A percentile compares a stretch with the other conserved stretches of the same genome.
Conservation (phyloP, 805 yeast species). For the Blastobotrys americana region DNA sequence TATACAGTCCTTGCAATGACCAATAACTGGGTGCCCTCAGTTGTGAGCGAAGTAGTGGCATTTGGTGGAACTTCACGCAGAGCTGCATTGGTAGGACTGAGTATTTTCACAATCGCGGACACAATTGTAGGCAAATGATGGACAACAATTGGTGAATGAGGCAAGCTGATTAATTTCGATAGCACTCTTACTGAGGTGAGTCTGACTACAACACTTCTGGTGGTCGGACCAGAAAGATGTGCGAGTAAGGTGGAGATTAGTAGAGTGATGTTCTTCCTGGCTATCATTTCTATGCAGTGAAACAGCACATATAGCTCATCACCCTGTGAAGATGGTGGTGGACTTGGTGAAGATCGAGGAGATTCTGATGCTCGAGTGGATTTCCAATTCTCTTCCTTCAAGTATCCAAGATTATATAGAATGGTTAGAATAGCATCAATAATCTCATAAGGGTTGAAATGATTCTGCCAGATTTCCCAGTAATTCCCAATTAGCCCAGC, state of each 20-base stretch:
- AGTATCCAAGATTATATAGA: constrained; percentile 15
- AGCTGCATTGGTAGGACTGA: constrained; percentile 13
- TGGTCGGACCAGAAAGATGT: constrained; percentile 11
- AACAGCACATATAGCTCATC: no score
- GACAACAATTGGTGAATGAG: constrained; percentile 5
- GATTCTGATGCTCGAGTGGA: background rate
- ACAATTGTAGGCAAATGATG: constrained; percentile 16
- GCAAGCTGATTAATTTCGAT: constrained; percentile 9
- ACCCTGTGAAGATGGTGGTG: background rate
- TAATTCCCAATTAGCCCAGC: constrained; percentile 19
- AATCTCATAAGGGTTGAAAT: constrained; percentile 19
- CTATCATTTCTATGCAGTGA: constrained; percentile 17
- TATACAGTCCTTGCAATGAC: constrained; percentile 12
- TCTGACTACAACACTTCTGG: constrained; percentile 9
- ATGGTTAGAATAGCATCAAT: constrained; percentile 14
- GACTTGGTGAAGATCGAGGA: background rate
- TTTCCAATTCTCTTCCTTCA: constrained; percentile 2
- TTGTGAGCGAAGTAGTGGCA: constrained; percentile 14
- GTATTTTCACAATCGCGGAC: constrained; percentile 15
- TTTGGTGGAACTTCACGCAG: constrained; percentile 11
- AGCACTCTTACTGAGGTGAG: constrained; percentile 18
- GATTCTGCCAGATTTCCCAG: constrained; percentile 21
- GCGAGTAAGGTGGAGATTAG: constrained; percentile 17
- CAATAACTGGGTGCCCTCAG: constrained; percentile 19
- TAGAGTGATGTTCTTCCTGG: constrained; percentile 16